A percentile compares a stretch with the other conserved stretches of the same genome.
Conservation (phyloP, 2,329 filamentous ascomycete genomes). For the Alternaria burnsii region DNA sequence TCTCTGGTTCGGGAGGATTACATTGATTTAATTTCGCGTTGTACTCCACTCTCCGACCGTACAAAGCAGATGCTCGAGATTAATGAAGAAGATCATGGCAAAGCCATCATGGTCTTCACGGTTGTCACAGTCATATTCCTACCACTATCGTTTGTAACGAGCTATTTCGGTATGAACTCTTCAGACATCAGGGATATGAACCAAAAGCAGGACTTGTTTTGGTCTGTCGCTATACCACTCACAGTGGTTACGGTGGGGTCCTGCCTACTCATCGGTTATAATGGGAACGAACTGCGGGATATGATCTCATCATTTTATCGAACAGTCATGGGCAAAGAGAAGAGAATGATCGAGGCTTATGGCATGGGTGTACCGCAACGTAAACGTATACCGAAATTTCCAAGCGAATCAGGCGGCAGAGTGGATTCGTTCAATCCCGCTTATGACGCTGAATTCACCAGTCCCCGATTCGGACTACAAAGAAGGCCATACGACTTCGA, state of each 20-base stretch:
- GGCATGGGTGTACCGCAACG: constrained; percentile 40
- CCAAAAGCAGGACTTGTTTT: constrained; percentile 52
- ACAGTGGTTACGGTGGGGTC: constrained; percentile 36
- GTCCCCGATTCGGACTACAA: constrained; percentile 6
- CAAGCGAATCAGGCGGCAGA: constrained; percentile 16
- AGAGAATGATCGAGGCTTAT: constrained; percentile 19
- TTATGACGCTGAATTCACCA: constrained; percentile 37
- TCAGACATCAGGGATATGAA: constrained; percentile 54
- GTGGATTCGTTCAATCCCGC: constrained; percentile 21
- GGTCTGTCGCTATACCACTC: constrained; percentile 45
- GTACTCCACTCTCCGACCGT: constrained; percentile 40
- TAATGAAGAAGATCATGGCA: constrained; percentile 51
- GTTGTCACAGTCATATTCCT: constrained; percentile 57
- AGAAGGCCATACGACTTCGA: constrained; percentile 4
- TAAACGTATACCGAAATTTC: constrained; percentile 23
- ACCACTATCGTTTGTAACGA: constrained; percentile 55
- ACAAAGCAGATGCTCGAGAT: constrained; percentile 48
- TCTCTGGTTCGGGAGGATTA: constrained; percentile 33
- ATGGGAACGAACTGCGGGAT: constrained; percentile 39
- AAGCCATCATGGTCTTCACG: constrained; percentile 56
- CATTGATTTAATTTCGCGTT: constrained; percentile 34
- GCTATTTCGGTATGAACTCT: constrained; percentile 55
- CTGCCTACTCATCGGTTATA: constrained; percentile 41
- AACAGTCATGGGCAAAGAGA: constrained; percentile 30
- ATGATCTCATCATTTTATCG: constrained; percentile 18